Evolutionary conservation across 805 yeast species (phyloP).

Genomic region (Candida ascalaphidarum): DNA sequence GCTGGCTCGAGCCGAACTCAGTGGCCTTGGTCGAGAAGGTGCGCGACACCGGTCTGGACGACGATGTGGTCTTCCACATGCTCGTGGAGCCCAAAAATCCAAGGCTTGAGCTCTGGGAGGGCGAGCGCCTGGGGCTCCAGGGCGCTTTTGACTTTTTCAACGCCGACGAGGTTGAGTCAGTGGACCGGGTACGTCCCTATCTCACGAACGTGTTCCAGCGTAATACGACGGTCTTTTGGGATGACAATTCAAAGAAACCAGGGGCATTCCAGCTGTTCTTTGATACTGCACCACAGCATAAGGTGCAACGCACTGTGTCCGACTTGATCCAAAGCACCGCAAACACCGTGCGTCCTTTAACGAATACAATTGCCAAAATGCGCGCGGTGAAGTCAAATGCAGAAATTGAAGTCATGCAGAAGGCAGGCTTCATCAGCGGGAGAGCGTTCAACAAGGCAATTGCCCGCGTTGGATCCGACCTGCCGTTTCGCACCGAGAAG

Average conservation of each 20-base stretch:
- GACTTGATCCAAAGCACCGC: constrained; percentile 17
- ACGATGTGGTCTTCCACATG: constrained; percentile 59
- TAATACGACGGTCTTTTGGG: constrained; percentile 49
- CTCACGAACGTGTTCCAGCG: constrained; percentile 39
- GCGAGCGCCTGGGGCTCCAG: constrained; percentile 77
- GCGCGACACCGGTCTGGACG: constrained; percentile 33
- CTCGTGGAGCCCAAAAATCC: constrained; percentile 79
- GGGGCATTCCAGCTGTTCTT: constrained; percentile 10
- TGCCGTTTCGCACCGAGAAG: constrained; percentile 59
- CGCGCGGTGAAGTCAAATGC: constrained; percentile 68
- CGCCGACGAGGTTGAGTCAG: constrained; percentile 65
- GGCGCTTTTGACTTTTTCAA: constrained; percentile 81
- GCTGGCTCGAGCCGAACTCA: constrained; percentile 88
- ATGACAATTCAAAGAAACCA: constrained; percentile 18
- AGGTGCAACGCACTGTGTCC: constrained; percentile 7
- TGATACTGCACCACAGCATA: constrained; percentile 3
- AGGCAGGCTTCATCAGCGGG: constrained; percentile 76
- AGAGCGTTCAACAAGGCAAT: constrained; percentile 80
- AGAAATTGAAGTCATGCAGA: constrained; percentile 73
- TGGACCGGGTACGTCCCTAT: constrained; percentile 33
- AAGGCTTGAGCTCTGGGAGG: constrained; percentile 88
- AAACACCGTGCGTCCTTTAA: constrained; percentile 35
- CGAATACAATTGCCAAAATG: constrained; percentile 34
- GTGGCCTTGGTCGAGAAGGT: constrained; percentile 60
- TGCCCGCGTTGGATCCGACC: constrained; percentile 38